Evolutionary conservation across 2,329 filamentous ascomycete genomes (phyloP), one percentile per base, ranked within the genome.

Genomic region (Fusarium goolgardi): DNA sequence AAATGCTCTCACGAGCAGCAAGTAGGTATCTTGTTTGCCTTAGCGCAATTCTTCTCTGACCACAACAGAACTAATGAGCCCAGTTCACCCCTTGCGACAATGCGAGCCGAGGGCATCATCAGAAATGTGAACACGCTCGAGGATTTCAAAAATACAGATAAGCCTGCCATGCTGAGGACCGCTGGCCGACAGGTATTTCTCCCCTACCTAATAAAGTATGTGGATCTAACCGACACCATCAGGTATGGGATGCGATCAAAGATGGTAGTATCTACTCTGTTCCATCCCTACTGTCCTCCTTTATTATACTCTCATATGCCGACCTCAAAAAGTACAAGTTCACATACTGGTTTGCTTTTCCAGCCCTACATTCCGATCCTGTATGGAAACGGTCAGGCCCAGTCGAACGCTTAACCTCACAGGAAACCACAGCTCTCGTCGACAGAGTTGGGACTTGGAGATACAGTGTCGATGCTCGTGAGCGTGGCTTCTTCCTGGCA

Each of bases 321-420:
- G 95, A 99, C 76, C 86, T 99, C 34, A 99, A 99, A 79, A 97
- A 96, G 76, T 98, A 98, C 81, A 93, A 90, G 67, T 97, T 98
- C 77, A 93, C 91, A n/a, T 98, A 98, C 80, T 97, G 96, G 89
- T 98, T 98, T 79, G 95, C 91, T 7, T 99, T 97, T 75, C 96
- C 96, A 1, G 94, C 95, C 18, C 85, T 99, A 44, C 94, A 97
- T 77, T 97, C 95, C 6, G 90, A 95, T 55, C 93, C 93, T 3
- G 83, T 86, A 29, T 99, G 96, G 96, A 90, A 87, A 71, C 83
- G 90, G 52, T 78, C 84, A 3, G 85, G 83, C 3, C 82, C 82
- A 11, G 81, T 87, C 47, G 80, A 82, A 54, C 84, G 78, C 47
- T 80, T 98, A 47, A 87, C 84, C 4, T 76, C 85, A 4, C 82